Evolutionary conservation across 176 grass and related monocot species (phyloP), one percentile per base, ranked within the genome.

Genomic region (Rhipidocladum racemiflorum): DNA sequence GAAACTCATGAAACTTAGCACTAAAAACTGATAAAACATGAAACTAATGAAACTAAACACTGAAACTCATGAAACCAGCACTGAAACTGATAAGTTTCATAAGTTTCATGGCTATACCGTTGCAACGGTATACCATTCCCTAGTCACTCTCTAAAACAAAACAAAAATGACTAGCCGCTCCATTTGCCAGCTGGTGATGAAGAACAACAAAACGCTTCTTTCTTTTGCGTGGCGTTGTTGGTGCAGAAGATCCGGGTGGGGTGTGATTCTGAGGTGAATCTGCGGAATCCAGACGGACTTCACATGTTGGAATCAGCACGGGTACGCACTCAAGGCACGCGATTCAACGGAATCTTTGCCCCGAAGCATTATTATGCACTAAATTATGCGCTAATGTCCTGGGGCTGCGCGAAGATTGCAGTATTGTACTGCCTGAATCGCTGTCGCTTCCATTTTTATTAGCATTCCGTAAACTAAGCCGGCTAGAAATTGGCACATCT

Each of bases 241-340:
- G 32, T 7, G 13, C 70, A 85, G 24, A 85, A 7, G 70, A 85
- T 89, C 82, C 21, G 0, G 23, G 25, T 35, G 9, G 60, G 60
- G 13, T 36, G 40, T 10, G 70, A 60, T 65, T 68, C 69, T 61
- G 18, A 14, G 25, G 49, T 68, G 50, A 61, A 43, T n/a, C 18
- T 12, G 23, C 63, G 82, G 82, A 85, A 85, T 81, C 82, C 82
- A 76, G 46, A 24, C 43, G 70, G 4, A 28, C 3, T 51, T 28
- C 38, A 0, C 85, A 49, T 34, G 7, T 60, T 61, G 61, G 76
- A 84, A 75, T 75, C 75, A 4, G 21, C 20, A 5, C 27, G 45
- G 20, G 56, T 45, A 14, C 74, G 67, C 59, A 59, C 67, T 65
- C 14, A 39, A 30, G 46, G 48, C 81, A 50, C 69, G 69, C 4